Conservation (phyloP, 2,329 filamentous ascomycete species). For the Blastomyces silverae region DNA sequence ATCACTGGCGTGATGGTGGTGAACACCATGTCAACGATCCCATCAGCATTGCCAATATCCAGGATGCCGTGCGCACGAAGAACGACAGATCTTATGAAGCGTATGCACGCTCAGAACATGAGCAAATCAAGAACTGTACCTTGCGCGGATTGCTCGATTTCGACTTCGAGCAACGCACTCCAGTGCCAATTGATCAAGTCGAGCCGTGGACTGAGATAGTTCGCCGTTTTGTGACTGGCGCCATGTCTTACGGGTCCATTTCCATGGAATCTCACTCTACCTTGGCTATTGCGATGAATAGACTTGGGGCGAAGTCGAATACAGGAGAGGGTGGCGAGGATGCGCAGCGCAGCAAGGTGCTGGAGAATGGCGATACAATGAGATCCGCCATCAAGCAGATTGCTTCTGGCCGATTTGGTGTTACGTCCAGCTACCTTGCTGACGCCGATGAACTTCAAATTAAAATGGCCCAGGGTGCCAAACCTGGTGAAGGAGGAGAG, state of each 20-base stretch:
- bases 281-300: constrained; percentile 92
- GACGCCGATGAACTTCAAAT: constrained; percentile 96
- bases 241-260: constrained; percentile 98
- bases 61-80: constrained; percentile 92
- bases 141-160: constrained; percentile 92
- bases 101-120: constrained; percentile 86
- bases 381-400: constrained; percentile 97
- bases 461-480: constrained; percentile 98
- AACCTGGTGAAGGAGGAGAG: constrained; percentile 96
- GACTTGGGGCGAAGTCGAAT: constrained; percentile 93
- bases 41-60: constrained; percentile 89
- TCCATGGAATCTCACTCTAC: constrained; percentile 98
- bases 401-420: constrained; percentile 90
- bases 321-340: constrained; percentile 97
- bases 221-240: constrained; percentile 89
- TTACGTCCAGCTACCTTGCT: constrained; percentile 88
- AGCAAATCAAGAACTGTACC: constrained; percentile 94
- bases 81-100: constrained; percentile 98
- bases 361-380: constrained; percentile 94
- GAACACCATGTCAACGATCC: constrained; percentile 95
- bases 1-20: constrained; percentile 96
- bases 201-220: constrained; percentile 98
- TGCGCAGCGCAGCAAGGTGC: constrained; percentile 74
- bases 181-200: constrained; percentile 91
- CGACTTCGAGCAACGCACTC: constrained; percentile 77